Conservation (phyloP, 495 filamentous ascomycete species). For the Pyrenopolyporus hunteri region DNA sequence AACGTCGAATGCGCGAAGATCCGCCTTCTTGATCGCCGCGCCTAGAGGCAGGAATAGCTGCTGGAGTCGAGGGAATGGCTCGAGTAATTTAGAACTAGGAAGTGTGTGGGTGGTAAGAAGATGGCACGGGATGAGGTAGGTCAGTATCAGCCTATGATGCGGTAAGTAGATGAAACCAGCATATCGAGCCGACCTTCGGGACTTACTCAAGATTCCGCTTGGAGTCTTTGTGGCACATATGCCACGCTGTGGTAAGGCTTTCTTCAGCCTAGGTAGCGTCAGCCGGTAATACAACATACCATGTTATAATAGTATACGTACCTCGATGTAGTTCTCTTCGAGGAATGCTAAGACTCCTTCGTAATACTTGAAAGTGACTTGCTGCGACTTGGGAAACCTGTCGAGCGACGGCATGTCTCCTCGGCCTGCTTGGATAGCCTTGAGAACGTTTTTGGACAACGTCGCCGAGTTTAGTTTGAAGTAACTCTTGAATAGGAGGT, state of each 20-base stretch:
- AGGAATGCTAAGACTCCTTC: constrained; percentile 87
- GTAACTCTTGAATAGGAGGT: constrained; percentile 95
- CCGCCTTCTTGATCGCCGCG: constrained; percentile 76
- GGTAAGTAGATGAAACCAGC: constrained; percentile 35
- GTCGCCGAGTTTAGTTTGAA: constrained; percentile 90
- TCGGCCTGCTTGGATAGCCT: constrained; percentile 71
- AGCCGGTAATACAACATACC: constrained; percentile 14
- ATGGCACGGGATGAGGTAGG: constrained; percentile 90
- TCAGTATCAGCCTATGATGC: constrained; percentile 78
- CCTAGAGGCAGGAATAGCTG: constrained; percentile 77
- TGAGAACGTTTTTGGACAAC: constrained; percentile 90
- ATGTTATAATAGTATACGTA: constrained; percentile 42
- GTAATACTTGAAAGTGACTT: constrained; percentile 97
- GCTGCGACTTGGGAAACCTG: constrained; percentile 82
- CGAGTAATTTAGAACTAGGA: constrained; percentile 72
- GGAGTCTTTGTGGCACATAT: constrained; percentile 72
- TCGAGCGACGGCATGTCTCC: constrained; percentile 77
- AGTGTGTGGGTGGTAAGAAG: constrained; percentile 86
- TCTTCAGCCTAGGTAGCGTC: constrained; percentile 69
- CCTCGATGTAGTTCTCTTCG: constrained; percentile 86
- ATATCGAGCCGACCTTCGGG: not conserved
- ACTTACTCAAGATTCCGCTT: constrained; percentile 79
- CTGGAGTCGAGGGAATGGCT: constrained; percentile 77
- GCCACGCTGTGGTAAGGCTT: constrained; percentile 77
- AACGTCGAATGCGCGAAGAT: constrained; percentile 82